Evolutionary conservation across 768 basidiomycete species (phyloP).

Genomic region (Kwoniella mangroviensis): DNA sequence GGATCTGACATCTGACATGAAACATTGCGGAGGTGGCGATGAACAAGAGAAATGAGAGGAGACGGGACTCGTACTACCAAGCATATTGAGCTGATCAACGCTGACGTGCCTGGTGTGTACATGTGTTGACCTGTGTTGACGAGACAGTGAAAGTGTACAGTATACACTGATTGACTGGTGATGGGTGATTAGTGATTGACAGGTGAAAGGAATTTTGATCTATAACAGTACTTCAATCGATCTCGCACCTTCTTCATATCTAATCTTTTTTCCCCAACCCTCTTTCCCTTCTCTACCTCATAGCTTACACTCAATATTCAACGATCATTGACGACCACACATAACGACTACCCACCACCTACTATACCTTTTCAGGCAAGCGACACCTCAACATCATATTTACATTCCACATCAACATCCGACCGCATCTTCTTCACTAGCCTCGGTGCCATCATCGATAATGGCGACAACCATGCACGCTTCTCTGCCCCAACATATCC

Average conservation of each 20-base stretch:
- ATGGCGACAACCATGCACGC: no score
- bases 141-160: constrained; percentile 7
- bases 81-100: background rate
- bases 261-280: background rate
- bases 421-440: no score
- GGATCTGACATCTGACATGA: background rate
- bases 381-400: no score
- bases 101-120: background rate
- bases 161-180: background rate
- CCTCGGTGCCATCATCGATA: no score
- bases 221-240: background rate
- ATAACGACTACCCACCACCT: background rate
- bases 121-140: background rate
- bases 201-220: background rate
- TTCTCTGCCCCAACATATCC: no score
- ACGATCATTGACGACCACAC: background rate
- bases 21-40: background rate
- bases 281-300: background rate
- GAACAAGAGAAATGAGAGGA: background rate
- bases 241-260: background rate
- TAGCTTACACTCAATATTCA: background rate
- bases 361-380: no score
- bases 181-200: background rate
- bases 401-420: no score
- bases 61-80: background rate